Evolutionary conservation across 2,329 filamentous ascomycete genomes (phyloP).

Genomic region (Penicillium freii): DNA sequence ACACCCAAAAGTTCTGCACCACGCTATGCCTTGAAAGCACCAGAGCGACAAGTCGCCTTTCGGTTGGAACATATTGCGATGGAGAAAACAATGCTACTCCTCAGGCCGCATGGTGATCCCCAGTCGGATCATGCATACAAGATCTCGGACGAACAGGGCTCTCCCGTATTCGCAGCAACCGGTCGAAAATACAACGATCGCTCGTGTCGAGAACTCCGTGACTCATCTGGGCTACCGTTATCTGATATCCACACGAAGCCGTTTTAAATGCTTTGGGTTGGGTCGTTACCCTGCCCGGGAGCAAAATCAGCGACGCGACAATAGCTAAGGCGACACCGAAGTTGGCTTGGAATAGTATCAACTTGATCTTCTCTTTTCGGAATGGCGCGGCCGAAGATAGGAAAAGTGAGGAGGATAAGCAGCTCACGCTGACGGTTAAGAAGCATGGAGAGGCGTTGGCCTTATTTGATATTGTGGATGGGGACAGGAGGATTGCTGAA

Average conservation of each 20-base stretch:
- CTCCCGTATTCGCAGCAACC: slow-evolving; percentile 11
- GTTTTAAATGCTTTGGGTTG: slow-evolving; percentile 8
- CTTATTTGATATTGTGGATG: slow-evolving; percentile 24
- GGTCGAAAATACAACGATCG: slow-evolving; percentile 17
- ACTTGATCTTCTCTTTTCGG: slow-evolving; percentile 17
- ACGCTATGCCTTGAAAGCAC: too few relatives aligned
- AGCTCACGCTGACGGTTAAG: slow-evolving; percentile 15
- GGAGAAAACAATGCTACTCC: too few relatives aligned
- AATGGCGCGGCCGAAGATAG: slow-evolving; percentile 13
- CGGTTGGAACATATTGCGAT: too few relatives aligned
- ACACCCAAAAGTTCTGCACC: too few relatives aligned
- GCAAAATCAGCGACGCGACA: background rate
- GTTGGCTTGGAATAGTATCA: slow-evolving; percentile 1
- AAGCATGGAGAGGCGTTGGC: slow-evolving; percentile 13
- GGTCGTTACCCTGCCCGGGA: slow-evolving; percentile 38
- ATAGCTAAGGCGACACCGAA: slow-evolving; percentile 14
- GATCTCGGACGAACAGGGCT: slow-evolving; percentile 10
- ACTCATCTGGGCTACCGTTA: slow-evolving; percentile 19
- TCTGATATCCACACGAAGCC: slow-evolving; percentile 20
- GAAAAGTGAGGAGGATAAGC: slow-evolving; percentile 11
- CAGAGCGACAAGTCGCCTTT: too few relatives aligned
- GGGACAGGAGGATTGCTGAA: slow-evolving; percentile 21
- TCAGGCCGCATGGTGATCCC: too few relatives aligned
- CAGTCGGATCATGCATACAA: background rate
- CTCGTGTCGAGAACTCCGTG: slow-evolving; percentile 18